phyloP scores from a whole-genome alignment of 2,329 filamentous ascomycete species.

The Xylaria sp. region DNA sequence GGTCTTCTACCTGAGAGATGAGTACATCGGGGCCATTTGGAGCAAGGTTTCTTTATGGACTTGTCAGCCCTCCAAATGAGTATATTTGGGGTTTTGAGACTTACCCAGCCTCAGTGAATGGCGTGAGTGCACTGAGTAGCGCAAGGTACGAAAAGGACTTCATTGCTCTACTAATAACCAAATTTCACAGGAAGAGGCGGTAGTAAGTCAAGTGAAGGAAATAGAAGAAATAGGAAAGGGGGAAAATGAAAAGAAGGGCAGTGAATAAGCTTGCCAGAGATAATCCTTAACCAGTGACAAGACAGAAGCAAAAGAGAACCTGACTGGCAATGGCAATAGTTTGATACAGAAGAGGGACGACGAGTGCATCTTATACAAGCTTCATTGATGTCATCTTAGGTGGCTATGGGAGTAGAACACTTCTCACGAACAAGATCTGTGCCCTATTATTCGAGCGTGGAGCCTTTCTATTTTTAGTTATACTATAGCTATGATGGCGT shows the following conservation, averaged over 20 bases:
- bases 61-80: background rate
- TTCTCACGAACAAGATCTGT: background rate
- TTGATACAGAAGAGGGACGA: background rate
- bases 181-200: background rate
- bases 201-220: background rate
- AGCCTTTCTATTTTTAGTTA: slow-evolving; percentile 17
- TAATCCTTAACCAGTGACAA: slow-evolving; percentile 6
- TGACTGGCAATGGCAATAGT: background rate
- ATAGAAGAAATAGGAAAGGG: background rate
- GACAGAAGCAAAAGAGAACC: slow-evolving; percentile 17
- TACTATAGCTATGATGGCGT: background rate
- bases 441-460: background rate
- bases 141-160: slow-evolving; percentile 25
- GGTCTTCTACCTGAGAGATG: slow-evolving; percentile 5
- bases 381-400: background rate
- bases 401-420: background rate
- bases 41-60: slow-evolving; percentile 6
- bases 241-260: background rate
- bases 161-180: background rate
- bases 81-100: background rate
- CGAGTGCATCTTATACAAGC: slow-evolving; percentile 13
- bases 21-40: slow-evolving; percentile 14
- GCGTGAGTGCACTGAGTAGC: slow-evolving; percentile 18
- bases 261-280: background rate
- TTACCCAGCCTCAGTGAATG: slow-evolving; percentile 14